Evolutionary conservation across 2,329 filamentous ascomycete species (phyloP).

Genomic region (Arthrobotrys sphaeroides): DNA sequence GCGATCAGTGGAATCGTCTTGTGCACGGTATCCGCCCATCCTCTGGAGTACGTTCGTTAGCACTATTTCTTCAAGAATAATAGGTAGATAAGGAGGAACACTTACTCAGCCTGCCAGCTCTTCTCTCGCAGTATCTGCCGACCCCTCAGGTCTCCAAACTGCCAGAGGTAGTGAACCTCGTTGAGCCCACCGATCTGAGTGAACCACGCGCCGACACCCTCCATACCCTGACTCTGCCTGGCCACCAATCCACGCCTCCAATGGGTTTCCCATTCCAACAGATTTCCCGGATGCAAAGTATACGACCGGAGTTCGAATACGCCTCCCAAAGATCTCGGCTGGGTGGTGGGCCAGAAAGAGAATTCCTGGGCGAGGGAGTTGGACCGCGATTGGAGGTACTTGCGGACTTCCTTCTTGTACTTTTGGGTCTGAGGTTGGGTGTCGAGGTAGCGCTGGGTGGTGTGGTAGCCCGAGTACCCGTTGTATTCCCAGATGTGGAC

Average conservation of each 20-base stretch:
- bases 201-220: conserved; percentile 97
- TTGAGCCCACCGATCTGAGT: conserved; percentile 98
- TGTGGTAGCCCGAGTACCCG: conserved; percentile 85
- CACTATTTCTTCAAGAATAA: neutral
- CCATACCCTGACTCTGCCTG: conserved; percentile 88
- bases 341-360: conserved; percentile 97
- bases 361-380: conserved; percentile 99
- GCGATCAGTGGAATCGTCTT: conserved; percentile 98
- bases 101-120: conserved; percentile 72
- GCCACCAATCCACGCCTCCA: conserved; percentile 93
- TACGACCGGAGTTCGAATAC: conserved; percentile 97
- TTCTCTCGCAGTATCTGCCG: conserved; percentile 87
- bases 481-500: conserved; percentile 99
- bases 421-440: conserved; percentile 81
- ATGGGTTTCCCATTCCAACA: conserved; percentile 98
- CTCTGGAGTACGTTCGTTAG: conserved; percentile 69
- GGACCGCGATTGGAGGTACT: conserved; percentile 83
- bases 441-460: conserved; percentile 85
- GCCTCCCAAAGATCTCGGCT: conserved; percentile 87
- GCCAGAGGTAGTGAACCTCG: conserved; percentile 97
- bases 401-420: conserved; percentile 85
- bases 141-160: conserved; percentile 96
- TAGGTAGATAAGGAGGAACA: neutral
- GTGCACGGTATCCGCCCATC: conserved; percentile 97
- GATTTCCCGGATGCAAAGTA: conserved; percentile 91